Evolutionary conservation across 805 yeast genomes (phyloP), one percentile per base, ranked within the genome.

Genomic region (Metschnikowia reukaufii): DNA sequence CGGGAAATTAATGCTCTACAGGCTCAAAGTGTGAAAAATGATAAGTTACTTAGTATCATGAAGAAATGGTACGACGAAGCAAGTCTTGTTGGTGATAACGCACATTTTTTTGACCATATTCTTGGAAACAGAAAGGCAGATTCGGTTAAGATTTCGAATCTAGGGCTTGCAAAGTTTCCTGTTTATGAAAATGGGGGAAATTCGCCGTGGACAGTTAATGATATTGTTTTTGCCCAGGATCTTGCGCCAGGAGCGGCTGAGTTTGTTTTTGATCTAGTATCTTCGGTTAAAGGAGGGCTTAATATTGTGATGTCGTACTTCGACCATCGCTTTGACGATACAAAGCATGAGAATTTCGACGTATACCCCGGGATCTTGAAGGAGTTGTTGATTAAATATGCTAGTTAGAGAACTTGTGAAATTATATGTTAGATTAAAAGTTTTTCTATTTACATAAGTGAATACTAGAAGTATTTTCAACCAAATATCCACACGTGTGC

Each of bases 191-290:
- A 17, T 0, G 27, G 21, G 2, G 44, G 45, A 0, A 43, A 49
- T 1, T 37, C 30, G 2, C 46, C 51, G 4, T 66, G 68, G 72
- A 60, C 58, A 0, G 57, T 71, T 15, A 57, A 51, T 3, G 62
- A 69, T 42, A 41, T 69, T 51, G 53, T 66, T 3, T 71, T 71
- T 48, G 61, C 70, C 2, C 76, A 71, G 51, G 70, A 67, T 40
- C 36, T 69, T 38, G 63, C 73, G 1, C 65, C 70, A 2, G 46
- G 51, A 1, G 65, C 71, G 2, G 47, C 66, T 13, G 74, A 71
- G n/a, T 65, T 70, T 45, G 63, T 67, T 59, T 40, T 68, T 9
- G 62, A 54, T 40, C 54, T 66, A n/a, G 54, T 68, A 6, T 62
- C 69, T 6, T 58, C 71, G 2, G 48, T 59, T 2, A 18, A 35